Percentiles rank a stretch among this genome's conserved stretches.
Conservation (phyloP, 768 basidiomycete genomes). For the Dentipellis sp. region DNA sequence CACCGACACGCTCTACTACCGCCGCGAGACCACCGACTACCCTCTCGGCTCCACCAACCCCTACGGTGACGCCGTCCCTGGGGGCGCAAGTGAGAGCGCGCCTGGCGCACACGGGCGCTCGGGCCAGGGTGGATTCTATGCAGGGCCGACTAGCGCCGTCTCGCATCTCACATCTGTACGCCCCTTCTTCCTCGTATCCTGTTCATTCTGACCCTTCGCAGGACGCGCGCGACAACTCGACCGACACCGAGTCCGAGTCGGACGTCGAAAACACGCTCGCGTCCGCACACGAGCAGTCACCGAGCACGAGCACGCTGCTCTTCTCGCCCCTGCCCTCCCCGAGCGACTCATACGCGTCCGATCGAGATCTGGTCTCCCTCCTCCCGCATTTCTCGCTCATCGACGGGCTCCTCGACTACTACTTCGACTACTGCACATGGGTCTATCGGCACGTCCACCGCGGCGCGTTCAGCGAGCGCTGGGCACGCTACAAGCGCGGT, state of each 20-base stretch:
- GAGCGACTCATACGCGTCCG: slow-evolving; percentile 37
- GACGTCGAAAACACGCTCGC: neutral
- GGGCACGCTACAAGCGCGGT: slow-evolving; percentile 69
- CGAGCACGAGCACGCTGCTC: neutral
- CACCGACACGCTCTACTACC: neutral
- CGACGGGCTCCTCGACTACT: slow-evolving; percentile 64
- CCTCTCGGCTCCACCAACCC: slow-evolving; percentile 35
- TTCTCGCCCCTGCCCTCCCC: slow-evolving; percentile 28
- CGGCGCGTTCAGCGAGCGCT: slow-evolving; percentile 47
- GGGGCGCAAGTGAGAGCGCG: slow-evolving; percentile 34
- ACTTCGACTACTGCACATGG: slow-evolving; percentile 87
- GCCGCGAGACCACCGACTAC: neutral
- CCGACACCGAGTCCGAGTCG: neutral
- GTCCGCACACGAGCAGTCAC: neutral
- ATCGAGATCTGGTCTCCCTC: slow-evolving; percentile 59
- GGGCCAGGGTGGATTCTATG: slow-evolving; percentile 60
- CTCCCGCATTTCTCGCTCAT: slow-evolving; percentile 61
- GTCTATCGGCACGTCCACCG: slow-evolving; percentile 74
- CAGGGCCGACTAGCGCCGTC: slow-evolving; percentile 71
- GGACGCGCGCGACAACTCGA: slow-evolving; percentile 22
- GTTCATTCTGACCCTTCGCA: slow-evolving; percentile 13
- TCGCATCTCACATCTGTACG: slow-evolving; percentile 58
- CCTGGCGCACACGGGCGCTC: slow-evolving; percentile 65
- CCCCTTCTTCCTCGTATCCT: slow-evolving; percentile 11
- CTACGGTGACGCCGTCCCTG: slow-evolving; percentile 20